A percentile compares a stretch with the other conserved stretches of the same genome.
These are phyloP conservation scores for Candida dubliniensis DNA, from an alignment of 1,139 yeast species.

Conservation along the genomic window DNA sequence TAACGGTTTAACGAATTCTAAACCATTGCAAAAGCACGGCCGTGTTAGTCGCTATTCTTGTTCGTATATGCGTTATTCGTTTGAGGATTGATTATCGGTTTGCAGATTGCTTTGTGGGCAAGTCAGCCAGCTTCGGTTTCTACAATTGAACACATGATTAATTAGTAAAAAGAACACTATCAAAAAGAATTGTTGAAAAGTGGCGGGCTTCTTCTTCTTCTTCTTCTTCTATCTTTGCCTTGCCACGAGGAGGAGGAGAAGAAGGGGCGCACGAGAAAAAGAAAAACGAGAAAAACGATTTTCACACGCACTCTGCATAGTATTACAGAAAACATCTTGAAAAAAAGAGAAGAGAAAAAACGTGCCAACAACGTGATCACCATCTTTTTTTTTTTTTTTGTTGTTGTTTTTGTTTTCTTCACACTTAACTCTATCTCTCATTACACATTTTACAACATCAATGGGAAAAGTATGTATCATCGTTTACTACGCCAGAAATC, in stretches of 20 bases:
- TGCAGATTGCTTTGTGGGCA: too few relatives aligned
- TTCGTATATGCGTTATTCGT: too few relatives aligned
- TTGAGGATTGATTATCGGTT: too few relatives aligned
- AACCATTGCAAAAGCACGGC: too few relatives aligned
- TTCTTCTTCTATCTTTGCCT: neutral
- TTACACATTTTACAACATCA: neutral
- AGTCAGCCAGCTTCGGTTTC: too few relatives aligned
- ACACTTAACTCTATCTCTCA: neutral
- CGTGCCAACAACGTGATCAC: slow-evolving; percentile 8
- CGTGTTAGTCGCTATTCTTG: too few relatives aligned
- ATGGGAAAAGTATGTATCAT: slow-evolving; percentile 2
- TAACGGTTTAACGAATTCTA: too few relatives aligned
- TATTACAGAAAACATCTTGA: too few relatives aligned
- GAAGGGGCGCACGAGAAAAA: slow-evolving; percentile 1
- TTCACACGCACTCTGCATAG: too few relatives aligned
- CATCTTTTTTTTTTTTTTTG: slow-evolving; percentile 1
- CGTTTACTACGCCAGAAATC: too few relatives aligned
- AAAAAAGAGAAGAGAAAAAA: slow-evolving; percentile 5
- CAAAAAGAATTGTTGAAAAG: neutral
- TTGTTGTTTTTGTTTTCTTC: neutral
- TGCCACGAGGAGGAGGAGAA: neutral
- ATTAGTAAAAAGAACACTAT: too few relatives aligned
- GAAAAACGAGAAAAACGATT: slow-evolving; percentile 1
- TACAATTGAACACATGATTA: too few relatives aligned
- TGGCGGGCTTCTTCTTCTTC: neutral